Conservation (phyloP, 2,329 filamentous ascomycete genomes). For the Corniculantispora saksenae region DNA sequence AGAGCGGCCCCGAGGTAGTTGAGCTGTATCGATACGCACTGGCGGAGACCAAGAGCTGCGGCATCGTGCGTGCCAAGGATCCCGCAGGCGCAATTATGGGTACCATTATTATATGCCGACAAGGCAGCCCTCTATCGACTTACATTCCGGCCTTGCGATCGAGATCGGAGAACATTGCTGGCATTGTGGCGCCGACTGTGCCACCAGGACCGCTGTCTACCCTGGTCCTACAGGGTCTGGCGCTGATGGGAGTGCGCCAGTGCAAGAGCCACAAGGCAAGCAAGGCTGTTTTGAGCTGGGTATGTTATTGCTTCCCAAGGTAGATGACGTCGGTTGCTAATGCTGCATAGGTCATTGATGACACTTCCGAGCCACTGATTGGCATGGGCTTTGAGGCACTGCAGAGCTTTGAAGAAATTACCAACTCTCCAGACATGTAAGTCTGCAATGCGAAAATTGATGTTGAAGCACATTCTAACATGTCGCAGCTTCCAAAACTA, state of each 20-base stretch:
- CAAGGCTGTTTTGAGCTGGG: conserved; percentile 77
- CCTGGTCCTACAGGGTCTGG: conserved; percentile 73
- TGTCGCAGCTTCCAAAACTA: conserved; percentile 18
- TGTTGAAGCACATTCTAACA: not conserved
- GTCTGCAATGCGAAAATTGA: conserved; percentile 20
- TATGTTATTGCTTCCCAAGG: conserved; percentile 45
- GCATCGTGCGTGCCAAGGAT: conserved; percentile 80
- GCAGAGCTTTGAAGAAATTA: conserved; percentile 81
- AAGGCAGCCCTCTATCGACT: conserved; percentile 65
- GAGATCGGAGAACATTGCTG: conserved; percentile 62
- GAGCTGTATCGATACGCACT: conserved; percentile 80
- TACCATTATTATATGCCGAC: conserved; percentile 77
- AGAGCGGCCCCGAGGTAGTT: conserved; percentile 73
- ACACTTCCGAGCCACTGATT: conserved; percentile 70
- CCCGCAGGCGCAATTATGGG: conserved; percentile 69
- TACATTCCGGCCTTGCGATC: conserved; percentile 70
- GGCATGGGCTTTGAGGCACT: conserved; percentile 80
- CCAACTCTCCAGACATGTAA: conserved; percentile 58
- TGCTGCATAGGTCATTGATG: conserved; percentile 61
- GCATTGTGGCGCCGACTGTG: conserved; percentile 79
- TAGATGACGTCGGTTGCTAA: conserved; percentile 21
- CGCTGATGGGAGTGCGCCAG: conserved; percentile 78
- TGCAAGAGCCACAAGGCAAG: conserved; percentile 76
- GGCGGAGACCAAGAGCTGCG: conserved; percentile 69
- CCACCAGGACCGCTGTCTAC: conserved; percentile 68